A percentile compares a stretch with the other conserved stretches of the same genome.
Conservation (phyloP, 2,329 filamentous ascomycete species). For the Chrysoporthe puriensis region DNA sequence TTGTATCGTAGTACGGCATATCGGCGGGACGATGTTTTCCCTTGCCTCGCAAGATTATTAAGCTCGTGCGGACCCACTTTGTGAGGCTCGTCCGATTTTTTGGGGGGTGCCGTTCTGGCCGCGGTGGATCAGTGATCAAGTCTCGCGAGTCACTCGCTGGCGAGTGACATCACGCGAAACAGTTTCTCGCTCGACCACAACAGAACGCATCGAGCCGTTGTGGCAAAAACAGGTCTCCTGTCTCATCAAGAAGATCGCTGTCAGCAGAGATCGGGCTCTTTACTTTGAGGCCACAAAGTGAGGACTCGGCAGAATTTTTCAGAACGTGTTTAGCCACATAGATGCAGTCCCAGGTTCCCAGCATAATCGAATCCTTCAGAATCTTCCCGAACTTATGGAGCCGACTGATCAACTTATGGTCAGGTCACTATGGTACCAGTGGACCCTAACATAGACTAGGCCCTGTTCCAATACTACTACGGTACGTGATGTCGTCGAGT, state of each 20-base stretch:
- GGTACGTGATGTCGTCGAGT: background rate
- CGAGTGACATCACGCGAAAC: background rate
- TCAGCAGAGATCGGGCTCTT: background rate
- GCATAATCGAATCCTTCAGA: background rate
- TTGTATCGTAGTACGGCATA: background rate
- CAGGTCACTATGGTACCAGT: background rate
- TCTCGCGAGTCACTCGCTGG: background rate
- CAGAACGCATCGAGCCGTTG: background rate
- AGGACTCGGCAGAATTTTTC: background rate
- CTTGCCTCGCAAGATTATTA: background rate
- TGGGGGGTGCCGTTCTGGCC: background rate
- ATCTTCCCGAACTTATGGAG: background rate
- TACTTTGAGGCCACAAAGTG: background rate
- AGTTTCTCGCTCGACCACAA: background rate
- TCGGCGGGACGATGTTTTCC: conserved; percentile 4
- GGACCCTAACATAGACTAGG: background rate
- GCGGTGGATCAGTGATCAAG: background rate
- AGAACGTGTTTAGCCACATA: background rate
- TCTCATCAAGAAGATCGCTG: background rate
- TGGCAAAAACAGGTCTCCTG: background rate
- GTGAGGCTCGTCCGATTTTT: background rate
- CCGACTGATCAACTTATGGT: background rate
- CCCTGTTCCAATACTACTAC: background rate
- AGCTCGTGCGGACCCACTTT: conserved; percentile 3
- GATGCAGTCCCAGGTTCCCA: background rate